Evolutionary conservation across 192 early-diverging fungal genomes (phyloP).

Genomic region (Coemansia sp.): DNA sequence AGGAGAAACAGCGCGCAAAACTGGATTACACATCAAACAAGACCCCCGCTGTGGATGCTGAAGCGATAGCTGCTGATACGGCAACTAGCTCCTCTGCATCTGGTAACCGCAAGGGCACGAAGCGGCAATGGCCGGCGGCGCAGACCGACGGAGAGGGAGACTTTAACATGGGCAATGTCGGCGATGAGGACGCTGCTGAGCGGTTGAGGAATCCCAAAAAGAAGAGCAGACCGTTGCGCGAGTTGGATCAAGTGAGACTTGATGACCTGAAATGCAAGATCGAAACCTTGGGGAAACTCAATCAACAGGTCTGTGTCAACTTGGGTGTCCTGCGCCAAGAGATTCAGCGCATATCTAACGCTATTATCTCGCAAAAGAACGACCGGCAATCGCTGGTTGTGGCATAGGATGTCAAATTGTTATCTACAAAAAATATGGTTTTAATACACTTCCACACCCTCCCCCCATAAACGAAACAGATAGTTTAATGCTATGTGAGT

Average conservation of each 20-base stretch:
- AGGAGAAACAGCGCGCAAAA: conserved; percentile 43
- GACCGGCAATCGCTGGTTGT: conserved; percentile 1
- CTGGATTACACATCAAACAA: conserved; percentile 4
- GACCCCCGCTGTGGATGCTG: neutral
- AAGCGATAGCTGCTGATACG: neutral
- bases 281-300: conserved; percentile 45
- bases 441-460: neutral
- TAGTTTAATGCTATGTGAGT: neutral
- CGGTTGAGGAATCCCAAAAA: conserved; percentile 6
- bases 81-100: neutral
- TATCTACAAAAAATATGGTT: too few relatives aligned
- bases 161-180: conserved; percentile 11
- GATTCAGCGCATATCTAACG: conserved; percentile 42
- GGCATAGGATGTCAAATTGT: neutral
- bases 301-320: conserved; percentile 50
- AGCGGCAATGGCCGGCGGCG: conserved; percentile 15
- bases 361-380: conserved; percentile 22
- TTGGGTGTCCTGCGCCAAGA: conserved; percentile 43
- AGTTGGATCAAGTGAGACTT: conserved; percentile 52
- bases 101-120: neutral
- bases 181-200: neutral
- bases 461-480: neutral
- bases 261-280: conserved; percentile 39
- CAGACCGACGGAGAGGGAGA: conserved; percentile 16
- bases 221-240: conserved; percentile 33